phyloP scores from a whole-genome alignment of 805 yeast species.

The Candida chauliodis region DNA sequence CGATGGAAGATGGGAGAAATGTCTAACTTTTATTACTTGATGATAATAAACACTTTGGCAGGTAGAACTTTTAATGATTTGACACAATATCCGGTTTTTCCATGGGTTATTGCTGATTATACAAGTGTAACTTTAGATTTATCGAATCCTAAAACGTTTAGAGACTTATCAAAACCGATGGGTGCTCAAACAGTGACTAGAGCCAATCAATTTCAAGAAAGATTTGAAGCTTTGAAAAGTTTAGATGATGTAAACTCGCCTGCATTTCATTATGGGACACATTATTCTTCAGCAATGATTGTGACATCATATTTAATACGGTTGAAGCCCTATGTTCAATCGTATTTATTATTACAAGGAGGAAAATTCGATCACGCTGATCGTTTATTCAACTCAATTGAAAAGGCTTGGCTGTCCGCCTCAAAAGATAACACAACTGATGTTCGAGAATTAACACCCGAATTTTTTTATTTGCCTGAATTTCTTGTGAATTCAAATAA shows the following conservation, averaged over 20 bases:
- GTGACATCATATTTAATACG: constrained; percentile 78
- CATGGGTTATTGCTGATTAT: constrained; percentile 87
- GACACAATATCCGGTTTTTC: constrained; percentile 89
- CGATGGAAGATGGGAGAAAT: constrained; percentile 77
- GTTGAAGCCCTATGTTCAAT: constrained; percentile 74
- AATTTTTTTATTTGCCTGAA: constrained; percentile 79
- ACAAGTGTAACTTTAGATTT: constrained; percentile 68
- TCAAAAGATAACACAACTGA: constrained; percentile 79
- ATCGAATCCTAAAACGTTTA: constrained; percentile 52
- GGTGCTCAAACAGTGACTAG: constrained; percentile 74
- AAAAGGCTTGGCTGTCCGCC: constrained; percentile 79
- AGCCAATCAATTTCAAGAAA: constrained; percentile 59
- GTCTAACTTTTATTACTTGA: constrained; percentile 78
- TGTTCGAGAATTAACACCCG: constrained; percentile 84
- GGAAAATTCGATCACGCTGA: constrained; percentile 90
- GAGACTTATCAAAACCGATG: constrained; percentile 87
- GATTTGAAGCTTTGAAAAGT: constrained; percentile 68
- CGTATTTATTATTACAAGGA: constrained; percentile 76
- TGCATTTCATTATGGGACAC: constrained; percentile 91
- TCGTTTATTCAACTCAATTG: constrained; percentile 68
- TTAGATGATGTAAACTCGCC: constrained; percentile 57
- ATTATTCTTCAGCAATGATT: constrained; percentile 91
- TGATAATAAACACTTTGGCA: constrained; percentile 77
- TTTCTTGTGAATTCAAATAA: constrained; percentile 63
- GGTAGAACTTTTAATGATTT: constrained; percentile 87